Conservation (phyloP, 768 basidiomycete genomes). For the Tulasnella calospora region DNA sequence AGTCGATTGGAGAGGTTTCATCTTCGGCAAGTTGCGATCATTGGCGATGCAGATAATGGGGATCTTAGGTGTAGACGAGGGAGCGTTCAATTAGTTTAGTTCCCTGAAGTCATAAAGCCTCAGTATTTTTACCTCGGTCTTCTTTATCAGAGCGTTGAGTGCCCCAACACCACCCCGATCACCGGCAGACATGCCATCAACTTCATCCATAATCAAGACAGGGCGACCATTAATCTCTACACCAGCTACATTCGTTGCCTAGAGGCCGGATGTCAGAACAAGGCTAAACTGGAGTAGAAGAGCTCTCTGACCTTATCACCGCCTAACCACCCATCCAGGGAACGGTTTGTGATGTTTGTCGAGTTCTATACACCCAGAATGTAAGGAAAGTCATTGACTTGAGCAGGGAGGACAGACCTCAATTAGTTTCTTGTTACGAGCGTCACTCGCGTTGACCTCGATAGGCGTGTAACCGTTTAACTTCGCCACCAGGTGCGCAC, state of each 20-base stretch:
- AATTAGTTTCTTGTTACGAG: constrained; percentile 92
- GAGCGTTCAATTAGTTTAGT: background rate
- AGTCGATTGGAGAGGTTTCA: constrained; percentile 74
- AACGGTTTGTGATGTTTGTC: constrained; percentile 85
- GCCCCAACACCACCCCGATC: constrained; percentile 97
- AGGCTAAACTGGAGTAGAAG: background rate
- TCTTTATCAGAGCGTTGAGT: constrained; percentile 84
- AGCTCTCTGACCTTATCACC: constrained; percentile 47
- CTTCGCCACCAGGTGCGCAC: constrained; percentile 87
- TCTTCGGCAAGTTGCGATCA: constrained; percentile 77
- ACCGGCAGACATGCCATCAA: constrained; percentile 98
- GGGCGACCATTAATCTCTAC: constrained; percentile 70
- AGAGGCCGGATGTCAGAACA: background rate
- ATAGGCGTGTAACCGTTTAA: constrained; percentile 88
- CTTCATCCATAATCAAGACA: constrained; percentile 98
- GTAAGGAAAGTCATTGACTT: background rate
- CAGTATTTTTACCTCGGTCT: constrained; percentile 61
- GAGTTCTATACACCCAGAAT: constrained; percentile 51
- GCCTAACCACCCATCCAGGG: constrained; percentile 78
- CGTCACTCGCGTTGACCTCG: constrained; percentile 94
- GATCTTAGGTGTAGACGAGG: constrained; percentile 48
- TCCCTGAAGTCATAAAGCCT: background rate
- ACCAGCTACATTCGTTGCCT: constrained; percentile 64
- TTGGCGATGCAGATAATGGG: constrained; percentile 98
- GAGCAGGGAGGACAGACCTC: constrained; percentile 51